Conservation (phyloP, 164 flowering plant species). For the Houttuynia cordata region DNA sequence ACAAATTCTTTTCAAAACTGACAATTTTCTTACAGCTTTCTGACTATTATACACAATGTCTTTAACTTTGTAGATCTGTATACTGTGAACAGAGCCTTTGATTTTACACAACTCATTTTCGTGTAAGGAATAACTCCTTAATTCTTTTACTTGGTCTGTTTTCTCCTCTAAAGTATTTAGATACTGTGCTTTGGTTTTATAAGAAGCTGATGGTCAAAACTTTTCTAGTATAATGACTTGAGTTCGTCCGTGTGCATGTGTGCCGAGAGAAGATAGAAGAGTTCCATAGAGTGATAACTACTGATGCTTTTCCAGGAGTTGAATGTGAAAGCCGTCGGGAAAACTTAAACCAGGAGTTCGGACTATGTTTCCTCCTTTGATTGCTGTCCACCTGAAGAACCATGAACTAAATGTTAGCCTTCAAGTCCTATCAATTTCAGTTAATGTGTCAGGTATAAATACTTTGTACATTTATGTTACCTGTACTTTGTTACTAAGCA, state of each 20-base stretch:
- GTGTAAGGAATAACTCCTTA: too few relatives aligned
- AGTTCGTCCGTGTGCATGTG: not conserved
- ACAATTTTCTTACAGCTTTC: too few relatives aligned
- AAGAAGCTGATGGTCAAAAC: not conserved
- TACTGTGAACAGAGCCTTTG: too few relatives aligned
- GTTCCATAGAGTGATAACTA: not conserved
- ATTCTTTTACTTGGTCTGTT: too few relatives aligned
- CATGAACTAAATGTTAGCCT: constrained; percentile 5
- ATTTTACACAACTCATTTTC: too few relatives aligned
- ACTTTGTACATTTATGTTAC: constrained; percentile 5
- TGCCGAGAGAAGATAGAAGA: not conserved
- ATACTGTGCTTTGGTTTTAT: too few relatives aligned
- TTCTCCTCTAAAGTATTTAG: too few relatives aligned
- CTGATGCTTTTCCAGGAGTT: constrained; percentile 27
- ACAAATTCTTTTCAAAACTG: too few relatives aligned
- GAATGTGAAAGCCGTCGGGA: constrained; percentile 68
- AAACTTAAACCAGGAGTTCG: constrained; percentile 87
- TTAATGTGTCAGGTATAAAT: not conserved
- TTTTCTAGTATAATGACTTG: not conserved
- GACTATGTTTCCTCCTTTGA: constrained; percentile 68
- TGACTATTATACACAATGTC: too few relatives aligned
- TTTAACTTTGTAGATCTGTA: too few relatives aligned
- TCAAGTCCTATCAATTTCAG: not conserved
- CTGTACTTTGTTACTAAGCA: constrained; percentile 31
- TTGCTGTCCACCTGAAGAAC: constrained; percentile 50